A percentile compares a stretch with the other conserved stretches of the same genome.
phyloP scores from a whole-genome alignment of 106 monocot species.

The Apostasia shenzhenica region DNA sequence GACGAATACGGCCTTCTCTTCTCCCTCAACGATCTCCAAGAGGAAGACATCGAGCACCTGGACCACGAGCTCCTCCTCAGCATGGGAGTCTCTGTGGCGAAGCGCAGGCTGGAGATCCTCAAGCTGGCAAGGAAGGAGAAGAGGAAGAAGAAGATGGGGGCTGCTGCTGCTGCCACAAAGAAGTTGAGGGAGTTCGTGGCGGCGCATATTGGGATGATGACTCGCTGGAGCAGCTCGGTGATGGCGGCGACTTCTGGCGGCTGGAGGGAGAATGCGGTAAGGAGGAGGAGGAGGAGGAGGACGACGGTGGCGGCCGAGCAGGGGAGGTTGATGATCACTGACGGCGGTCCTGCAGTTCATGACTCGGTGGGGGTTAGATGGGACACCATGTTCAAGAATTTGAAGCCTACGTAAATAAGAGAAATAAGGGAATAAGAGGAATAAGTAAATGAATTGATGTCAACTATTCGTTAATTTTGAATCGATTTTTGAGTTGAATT shows the following conservation, averaged over 20 bases:
- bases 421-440: background rate
- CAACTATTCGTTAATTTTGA: background rate
- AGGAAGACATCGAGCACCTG: constrained; percentile 49
- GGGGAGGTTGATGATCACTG: constrained; percentile 10
- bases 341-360: constrained; percentile 11
- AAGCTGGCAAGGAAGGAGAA: constrained; percentile 15
- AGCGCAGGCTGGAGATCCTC: constrained; percentile 41
- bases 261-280: constrained; percentile 7
- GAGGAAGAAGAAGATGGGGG: background rate
- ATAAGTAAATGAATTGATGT: background rate
- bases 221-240: background rate
- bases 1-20: constrained; percentile 47
- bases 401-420: constrained; percentile 49
- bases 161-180: background rate
- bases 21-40: constrained; percentile 63
- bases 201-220: constrained; percentile 5
- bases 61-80: constrained; percentile 73
- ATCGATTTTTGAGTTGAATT: background rate
- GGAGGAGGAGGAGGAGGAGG: background rate
- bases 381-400: constrained; percentile 64
- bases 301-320: background rate
- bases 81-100: constrained; percentile 63
- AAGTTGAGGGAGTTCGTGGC: constrained; percentile 10
- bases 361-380: constrained; percentile 34
- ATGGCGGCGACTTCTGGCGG: constrained; percentile 2